Conservation (phyloP, 1,284 basidiomycete species). For the Ceratobasidium sp. region DNA sequence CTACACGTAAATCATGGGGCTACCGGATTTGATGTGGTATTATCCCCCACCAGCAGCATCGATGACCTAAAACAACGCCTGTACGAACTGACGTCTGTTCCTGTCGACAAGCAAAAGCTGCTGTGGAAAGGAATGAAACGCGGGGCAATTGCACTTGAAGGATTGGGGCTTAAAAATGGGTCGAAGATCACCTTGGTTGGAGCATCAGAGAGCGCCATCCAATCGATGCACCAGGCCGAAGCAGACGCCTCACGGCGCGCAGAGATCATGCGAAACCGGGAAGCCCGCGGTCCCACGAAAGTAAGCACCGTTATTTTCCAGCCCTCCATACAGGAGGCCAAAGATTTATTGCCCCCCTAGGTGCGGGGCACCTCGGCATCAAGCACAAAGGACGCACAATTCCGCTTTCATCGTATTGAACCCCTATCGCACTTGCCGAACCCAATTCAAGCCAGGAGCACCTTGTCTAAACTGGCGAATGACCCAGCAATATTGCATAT, state of each 20-base stretch:
- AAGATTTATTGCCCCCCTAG: slow-evolving; percentile 10
- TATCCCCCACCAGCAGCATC: slow-evolving; percentile 11
- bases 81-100: slow-evolving; percentile 71
- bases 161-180: slow-evolving; percentile 70
- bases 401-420: slow-evolving; percentile 70
- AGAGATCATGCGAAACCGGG: slow-evolving; percentile 67
- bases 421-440: slow-evolving; percentile 72
- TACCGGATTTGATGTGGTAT: slow-evolving; percentile 10
- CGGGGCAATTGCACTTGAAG: slow-evolving; percentile 54
- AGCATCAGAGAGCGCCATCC: slow-evolving; percentile 66
- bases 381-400: slow-evolving; percentile 57
- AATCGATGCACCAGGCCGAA: slow-evolving; percentile 65
- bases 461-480: slow-evolving; percentile 68
- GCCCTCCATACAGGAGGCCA: slow-evolving; percentile 51
- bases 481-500: slow-evolving; percentile 75
- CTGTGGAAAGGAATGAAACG: slow-evolving; percentile 74
- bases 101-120: slow-evolving; percentile 72
- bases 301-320: slow-evolving; percentile 55
- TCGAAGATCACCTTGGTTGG: slow-evolving; percentile 75
- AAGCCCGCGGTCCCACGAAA: slow-evolving; percentile 67
- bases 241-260: slow-evolving; percentile 66
- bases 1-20: slow-evolving; percentile 28
- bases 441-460: slow-evolving; percentile 64
- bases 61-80: slow-evolving; percentile 61
- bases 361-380: slow-evolving; percentile 48